These are phyloP conservation scores for Talaromyces thailandensis DNA, from an alignment of 495 filamentous ascomycete genomes.

Conservation along the genomic window DNA sequence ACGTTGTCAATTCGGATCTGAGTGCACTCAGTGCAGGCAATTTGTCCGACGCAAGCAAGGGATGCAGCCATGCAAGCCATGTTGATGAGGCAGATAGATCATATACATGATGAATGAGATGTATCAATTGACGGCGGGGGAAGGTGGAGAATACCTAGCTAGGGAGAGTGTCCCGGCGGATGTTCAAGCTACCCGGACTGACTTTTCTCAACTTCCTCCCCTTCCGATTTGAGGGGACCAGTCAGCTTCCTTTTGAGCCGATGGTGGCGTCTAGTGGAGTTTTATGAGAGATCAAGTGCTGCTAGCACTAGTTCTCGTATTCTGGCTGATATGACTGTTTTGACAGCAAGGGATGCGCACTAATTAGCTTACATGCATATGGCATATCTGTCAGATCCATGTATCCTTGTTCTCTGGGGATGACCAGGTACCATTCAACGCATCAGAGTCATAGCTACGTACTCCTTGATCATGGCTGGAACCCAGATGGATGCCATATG, in stretches of 20 bases:
- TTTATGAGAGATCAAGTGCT: neutral
- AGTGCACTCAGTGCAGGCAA: neutral
- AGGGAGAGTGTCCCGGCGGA: neutral
- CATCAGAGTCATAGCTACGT: neutral
- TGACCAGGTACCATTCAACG: neutral
- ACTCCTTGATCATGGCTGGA: no score
- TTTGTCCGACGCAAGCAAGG: neutral
- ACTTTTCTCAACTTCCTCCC: neutral
- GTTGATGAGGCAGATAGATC: neutral
- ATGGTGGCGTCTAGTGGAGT: neutral
- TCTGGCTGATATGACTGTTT: neutral
- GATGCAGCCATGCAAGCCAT: neutral
- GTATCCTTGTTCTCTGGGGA: neutral
- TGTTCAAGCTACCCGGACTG: neutral
- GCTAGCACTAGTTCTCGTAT: neutral
- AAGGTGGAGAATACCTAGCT: neutral
- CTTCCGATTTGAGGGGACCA: neutral
- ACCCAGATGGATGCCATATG: neutral
- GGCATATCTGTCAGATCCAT: neutral
- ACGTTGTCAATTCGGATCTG: neutral
- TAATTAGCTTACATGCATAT: neutral
- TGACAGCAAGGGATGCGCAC: neutral
- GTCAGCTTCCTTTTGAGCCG: neutral
- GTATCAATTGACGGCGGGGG: neutral
- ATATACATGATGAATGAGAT: neutral